Evolutionary conservation across 1,139 yeast genomes (phyloP).

Genomic region (Nakaseomyces sp.): DNA sequence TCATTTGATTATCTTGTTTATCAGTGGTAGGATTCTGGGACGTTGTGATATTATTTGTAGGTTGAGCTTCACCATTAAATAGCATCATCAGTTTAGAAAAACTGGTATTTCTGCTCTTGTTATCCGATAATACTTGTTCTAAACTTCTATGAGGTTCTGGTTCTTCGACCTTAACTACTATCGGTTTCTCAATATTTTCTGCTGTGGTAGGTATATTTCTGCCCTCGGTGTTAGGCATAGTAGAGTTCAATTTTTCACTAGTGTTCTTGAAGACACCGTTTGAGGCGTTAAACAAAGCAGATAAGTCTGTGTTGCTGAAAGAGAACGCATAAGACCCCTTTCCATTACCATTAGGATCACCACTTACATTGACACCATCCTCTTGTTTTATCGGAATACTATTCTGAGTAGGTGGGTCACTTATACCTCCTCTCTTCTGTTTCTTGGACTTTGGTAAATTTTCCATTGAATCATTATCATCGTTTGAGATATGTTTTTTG

Average conservation of each 20-base stretch:
- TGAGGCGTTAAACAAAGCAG: constrained; percentile 19
- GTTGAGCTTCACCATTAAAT: constrained; percentile 3
- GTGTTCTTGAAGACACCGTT: neutral
- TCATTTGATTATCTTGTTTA: neutral
- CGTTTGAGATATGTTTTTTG: neutral
- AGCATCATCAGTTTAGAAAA: constrained; percentile 7
- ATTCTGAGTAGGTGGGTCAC: too few species aligned
- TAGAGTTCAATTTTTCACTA: neutral
- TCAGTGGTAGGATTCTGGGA: neutral
- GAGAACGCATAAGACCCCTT: constrained; percentile 20
- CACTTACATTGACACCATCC: neutral
- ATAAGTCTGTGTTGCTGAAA: constrained; percentile 23
- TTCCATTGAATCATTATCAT: neutral
- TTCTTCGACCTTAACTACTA: neutral
- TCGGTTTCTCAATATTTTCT: neutral
- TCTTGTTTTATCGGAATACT: neutral
- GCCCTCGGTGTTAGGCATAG: neutral
- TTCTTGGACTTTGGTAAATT: neutral
- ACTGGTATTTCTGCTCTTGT: constrained; percentile 5
- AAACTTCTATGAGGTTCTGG: neutral
- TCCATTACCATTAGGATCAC: constrained; percentile 8
- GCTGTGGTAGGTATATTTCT: neutral
- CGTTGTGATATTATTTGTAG: neutral
- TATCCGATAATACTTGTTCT: neutral
- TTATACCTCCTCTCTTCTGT: neutral